These are phyloP conservation scores for Gossypium davidsonii DNA, from an alignment of 441 rosid species.

Conservation along the genomic window DNA sequence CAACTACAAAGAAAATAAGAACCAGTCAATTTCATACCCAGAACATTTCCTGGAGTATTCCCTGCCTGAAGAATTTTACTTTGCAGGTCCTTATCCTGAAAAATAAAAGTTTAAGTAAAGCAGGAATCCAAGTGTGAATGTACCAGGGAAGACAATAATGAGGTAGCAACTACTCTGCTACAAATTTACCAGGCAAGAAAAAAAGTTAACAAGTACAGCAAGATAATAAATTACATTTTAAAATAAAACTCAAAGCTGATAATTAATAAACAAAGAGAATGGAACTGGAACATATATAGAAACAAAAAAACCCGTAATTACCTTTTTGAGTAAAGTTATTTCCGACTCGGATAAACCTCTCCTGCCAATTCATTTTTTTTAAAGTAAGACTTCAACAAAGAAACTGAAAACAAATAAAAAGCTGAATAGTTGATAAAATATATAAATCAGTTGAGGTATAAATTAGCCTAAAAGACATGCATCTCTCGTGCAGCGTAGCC, in stretches of 20 bases:
- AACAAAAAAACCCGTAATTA: constrained; percentile 20
- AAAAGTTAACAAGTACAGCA: constrained; percentile 1
- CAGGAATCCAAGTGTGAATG: not conserved
- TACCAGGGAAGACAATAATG: constrained; percentile 1
- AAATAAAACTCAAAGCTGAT: constrained; percentile 5
- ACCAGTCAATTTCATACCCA: constrained; percentile 43
- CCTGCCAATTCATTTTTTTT: constrained; percentile 45
- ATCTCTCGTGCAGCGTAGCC: not conserved
- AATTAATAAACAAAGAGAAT: constrained; percentile 5
- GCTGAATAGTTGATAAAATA: not conserved
- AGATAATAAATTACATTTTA: not conserved
- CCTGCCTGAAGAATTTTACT: constrained; percentile 64
- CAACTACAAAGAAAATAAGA: constrained; percentile 8
- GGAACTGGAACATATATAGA: constrained; percentile 3
- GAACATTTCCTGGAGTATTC: constrained; percentile 51
- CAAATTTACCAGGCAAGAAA: constrained; percentile 8
- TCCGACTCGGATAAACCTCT: constrained; percentile 84
- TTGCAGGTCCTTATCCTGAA: constrained; percentile 64
- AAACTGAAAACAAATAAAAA: constrained; percentile 8
- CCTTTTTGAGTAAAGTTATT: constrained; percentile 79
- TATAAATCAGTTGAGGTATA: not conserved
- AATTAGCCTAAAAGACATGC: not conserved
- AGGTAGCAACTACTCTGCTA: constrained; percentile 6
- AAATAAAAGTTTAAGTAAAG: constrained; percentile 11
- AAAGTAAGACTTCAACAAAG: constrained; percentile 14